A percentile compares a stretch with the other conserved stretches of the same genome.
These are phyloP conservation scores for Sporothrix humicola DNA, from an alignment of 2,329 filamentous ascomycete genomes.

Conservation along the genomic window DNA sequence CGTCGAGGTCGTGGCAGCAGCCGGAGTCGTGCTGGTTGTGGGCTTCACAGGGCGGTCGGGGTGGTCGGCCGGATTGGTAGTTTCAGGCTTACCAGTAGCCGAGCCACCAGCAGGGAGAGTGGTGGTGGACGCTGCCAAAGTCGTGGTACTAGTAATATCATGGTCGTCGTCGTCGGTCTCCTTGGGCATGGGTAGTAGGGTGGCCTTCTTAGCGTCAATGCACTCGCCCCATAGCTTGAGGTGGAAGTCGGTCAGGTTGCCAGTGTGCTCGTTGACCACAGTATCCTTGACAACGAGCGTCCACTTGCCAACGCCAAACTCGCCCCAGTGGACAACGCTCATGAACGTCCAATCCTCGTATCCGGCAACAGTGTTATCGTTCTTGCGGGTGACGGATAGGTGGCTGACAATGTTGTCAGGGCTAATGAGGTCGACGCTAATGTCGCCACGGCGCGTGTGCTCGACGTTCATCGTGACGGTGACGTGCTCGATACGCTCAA, in stretches of 20 bases:
- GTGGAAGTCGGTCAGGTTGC: conserved; percentile 88
- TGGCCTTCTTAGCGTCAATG: conserved; percentile 75
- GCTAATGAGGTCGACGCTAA: conserved; percentile 90
- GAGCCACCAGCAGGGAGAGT: conserved; percentile 54
- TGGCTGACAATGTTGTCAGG: conserved; percentile 82
- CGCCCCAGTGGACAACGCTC: conserved; percentile 97
- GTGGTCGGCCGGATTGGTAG: conserved; percentile 63
- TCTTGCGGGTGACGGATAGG: conserved; percentile 74
- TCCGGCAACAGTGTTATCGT: conserved; percentile 70
- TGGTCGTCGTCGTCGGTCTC: conserved; percentile 85
- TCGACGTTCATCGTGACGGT: conserved; percentile 97
- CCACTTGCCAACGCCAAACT: conserved; percentile 86
- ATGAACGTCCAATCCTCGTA: conserved; percentile 99
- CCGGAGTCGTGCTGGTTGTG: conserved; percentile 39
- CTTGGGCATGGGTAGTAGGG: conserved; percentile 78
- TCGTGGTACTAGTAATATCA: conserved; percentile 68
- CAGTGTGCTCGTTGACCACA: conserved; percentile 73
- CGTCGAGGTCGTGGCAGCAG: conserved; percentile 42
- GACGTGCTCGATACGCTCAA: conserved; percentile 89
- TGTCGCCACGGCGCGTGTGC: conserved; percentile 83
- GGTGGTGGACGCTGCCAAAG: conserved; percentile 66
- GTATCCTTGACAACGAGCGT: conserved; percentile 89
- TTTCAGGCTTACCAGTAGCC: not conserved
- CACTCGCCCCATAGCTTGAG: conserved; percentile 92
- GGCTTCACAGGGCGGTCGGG: conserved; percentile 65